These are phyloP conservation scores for Kandelia obovata DNA, from an alignment of 345 rosid species.

Conservation along the genomic window DNA sequence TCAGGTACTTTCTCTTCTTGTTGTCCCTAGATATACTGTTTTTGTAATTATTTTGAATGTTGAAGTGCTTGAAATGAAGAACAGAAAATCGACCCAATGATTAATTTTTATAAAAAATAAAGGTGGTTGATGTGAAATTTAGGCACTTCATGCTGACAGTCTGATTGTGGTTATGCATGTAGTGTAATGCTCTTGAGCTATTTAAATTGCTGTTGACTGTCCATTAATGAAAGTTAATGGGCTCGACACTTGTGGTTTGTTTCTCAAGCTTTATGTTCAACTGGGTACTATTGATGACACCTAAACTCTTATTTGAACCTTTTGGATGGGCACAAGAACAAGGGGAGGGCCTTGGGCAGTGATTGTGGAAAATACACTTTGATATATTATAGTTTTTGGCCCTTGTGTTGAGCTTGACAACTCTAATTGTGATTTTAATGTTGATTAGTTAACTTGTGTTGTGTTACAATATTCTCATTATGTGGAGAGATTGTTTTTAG, in stretches of 20 bases:
- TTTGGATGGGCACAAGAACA: too few relatives aligned
- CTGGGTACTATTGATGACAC: neutral
- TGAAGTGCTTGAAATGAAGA: too few relatives aligned
- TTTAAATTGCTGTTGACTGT: neutral
- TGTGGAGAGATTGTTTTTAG: slow-evolving; percentile 4
- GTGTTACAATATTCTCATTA: neutral
- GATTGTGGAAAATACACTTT: too few relatives aligned
- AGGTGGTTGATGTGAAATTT: neutral
- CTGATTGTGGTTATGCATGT: neutral
- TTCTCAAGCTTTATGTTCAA: neutral
- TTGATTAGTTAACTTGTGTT: neutral
- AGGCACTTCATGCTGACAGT: neutral
- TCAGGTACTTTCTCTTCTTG: slow-evolving; percentile 52
- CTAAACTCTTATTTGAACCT: too few relatives aligned
- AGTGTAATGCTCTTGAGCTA: neutral
- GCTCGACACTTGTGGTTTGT: neutral
- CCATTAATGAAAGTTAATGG: too few relatives aligned
- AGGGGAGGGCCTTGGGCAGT: too few relatives aligned
- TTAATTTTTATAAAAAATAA: neutral
- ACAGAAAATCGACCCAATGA: neutral
- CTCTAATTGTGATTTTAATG: neutral
- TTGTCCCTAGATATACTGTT: neutral
- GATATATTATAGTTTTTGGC: neutral
- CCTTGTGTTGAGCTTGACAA: neutral
- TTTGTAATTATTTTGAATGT: neutral